Conservation (phyloP, 345 rosid species). For the Syzygium grande region DNA sequence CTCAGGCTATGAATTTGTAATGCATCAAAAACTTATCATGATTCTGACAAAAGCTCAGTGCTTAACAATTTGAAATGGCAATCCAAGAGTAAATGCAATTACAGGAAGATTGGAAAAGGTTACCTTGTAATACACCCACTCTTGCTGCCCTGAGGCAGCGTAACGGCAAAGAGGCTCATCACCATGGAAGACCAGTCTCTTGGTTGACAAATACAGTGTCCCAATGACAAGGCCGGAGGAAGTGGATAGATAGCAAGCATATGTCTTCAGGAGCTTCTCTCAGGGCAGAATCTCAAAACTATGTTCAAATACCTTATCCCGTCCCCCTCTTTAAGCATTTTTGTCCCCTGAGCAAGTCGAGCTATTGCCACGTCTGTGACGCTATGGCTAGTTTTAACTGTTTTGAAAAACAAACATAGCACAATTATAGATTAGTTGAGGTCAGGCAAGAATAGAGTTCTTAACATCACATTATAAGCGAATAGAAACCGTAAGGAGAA, state of each 20-base stretch:
- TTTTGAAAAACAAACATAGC: neutral
- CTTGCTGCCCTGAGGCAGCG: too few species aligned
- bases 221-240: too few species aligned
- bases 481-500: neutral
- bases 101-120: too few species aligned
- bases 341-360: conserved; percentile 71
- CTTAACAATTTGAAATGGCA: too few species aligned
- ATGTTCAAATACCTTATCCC: conserved; percentile 56
- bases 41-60: too few species aligned
- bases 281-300: conserved; percentile 39
- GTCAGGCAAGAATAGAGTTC: neutral
- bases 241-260: too few species aligned
- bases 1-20: neutral
- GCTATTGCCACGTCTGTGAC: conserved; percentile 73
- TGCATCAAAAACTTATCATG: neutral
- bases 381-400: conserved; percentile 63
- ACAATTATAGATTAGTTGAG: neutral
- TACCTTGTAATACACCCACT: too few species aligned
- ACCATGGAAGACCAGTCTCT: too few species aligned
- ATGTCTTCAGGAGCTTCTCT: too few species aligned
- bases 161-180: too few species aligned
- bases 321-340: conserved; percentile 67
- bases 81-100: too few species aligned
- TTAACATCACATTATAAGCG: neutral
- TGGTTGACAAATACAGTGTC: too few species aligned